Percentiles rank a stretch among this genome's conserved stretches.
phyloP scores from a whole-genome alignment of 305 asterid species.

The Solanum hybrid region DNA sequence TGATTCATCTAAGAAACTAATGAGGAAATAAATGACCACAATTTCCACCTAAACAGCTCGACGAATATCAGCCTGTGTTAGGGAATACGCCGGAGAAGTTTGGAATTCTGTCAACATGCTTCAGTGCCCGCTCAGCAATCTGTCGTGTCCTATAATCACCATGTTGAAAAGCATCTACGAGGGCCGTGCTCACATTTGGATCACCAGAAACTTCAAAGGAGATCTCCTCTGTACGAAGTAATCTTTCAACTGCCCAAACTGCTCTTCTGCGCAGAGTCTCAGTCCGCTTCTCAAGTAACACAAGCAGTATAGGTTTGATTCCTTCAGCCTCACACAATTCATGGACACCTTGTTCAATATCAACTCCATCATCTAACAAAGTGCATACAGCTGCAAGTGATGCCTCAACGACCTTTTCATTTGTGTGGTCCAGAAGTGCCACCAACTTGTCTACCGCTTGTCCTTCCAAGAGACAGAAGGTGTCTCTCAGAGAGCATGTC shows the following conservation, averaged over 20 bases:
- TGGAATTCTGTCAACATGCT: constrained; percentile 72
- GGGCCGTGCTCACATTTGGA: constrained; percentile 73
- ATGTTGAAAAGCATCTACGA: constrained; percentile 83
- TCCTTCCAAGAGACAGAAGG: constrained; percentile 80
- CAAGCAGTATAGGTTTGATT: constrained; percentile 56
- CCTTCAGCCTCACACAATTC: constrained; percentile 64
- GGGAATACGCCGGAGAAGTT: constrained; percentile 84
- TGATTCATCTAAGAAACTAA: constrained; percentile 9
- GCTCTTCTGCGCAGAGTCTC: constrained; percentile 63
- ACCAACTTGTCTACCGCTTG: constrained; percentile 71
- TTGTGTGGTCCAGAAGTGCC: constrained; percentile 77
- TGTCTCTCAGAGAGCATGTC: constrained; percentile 59
- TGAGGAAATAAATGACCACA: constrained; percentile 1
- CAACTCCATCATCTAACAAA: constrained; percentile 73
- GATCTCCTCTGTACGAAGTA: constrained; percentile 57
- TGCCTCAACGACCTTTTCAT: constrained; percentile 79
- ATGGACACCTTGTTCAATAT: constrained; percentile 63
- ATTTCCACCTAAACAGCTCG: neutral
- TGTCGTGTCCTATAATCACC: constrained; percentile 81
- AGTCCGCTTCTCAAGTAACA: constrained; percentile 69
- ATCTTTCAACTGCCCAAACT: constrained; percentile 88
- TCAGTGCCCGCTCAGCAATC: constrained; percentile 84
- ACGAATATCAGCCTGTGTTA: constrained; percentile 23
- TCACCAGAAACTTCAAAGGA: constrained; percentile 53
- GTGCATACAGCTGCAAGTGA: constrained; percentile 88